Evolutionary conservation across 1,284 basidiomycete species (phyloP).

Genomic region (Moesziomyces parantarcticus): DNA sequence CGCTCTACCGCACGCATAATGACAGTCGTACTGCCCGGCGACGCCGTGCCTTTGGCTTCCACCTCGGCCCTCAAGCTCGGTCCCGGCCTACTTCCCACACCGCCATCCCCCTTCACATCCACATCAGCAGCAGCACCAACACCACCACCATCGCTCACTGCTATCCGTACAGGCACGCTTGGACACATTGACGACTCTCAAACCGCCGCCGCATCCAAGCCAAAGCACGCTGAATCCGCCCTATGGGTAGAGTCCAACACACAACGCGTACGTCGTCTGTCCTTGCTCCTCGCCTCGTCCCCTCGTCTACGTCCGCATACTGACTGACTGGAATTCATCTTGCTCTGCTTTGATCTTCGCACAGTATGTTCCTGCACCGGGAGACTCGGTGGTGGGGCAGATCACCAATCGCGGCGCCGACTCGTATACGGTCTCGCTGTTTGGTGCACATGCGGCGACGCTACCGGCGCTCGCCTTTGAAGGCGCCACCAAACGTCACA

Average conservation of each 20-base stretch:
- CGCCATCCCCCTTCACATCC: not conserved
- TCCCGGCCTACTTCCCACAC: constrained; percentile 51
- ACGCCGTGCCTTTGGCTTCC: constrained; percentile 33
- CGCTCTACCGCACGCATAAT: constrained; percentile 17
- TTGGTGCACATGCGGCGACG: constrained; percentile 51
- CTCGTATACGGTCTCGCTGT: constrained; percentile 59
- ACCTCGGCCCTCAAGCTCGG: constrained; percentile 48
- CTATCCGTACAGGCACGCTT: constrained; percentile 44
- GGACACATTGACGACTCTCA: constrained; percentile 32
- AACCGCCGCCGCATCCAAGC: not conserved
- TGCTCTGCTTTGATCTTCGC: not conserved
- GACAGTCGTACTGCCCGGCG: constrained; percentile 58
- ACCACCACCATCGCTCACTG: constrained; percentile 24
- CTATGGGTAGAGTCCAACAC: constrained; percentile 59
- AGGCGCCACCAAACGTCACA: constrained; percentile 65
- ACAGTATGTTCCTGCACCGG: constrained; percentile 55
- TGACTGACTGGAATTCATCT: not conserved
- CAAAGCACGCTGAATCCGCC: constrained; percentile 12
- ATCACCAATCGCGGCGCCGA: constrained; percentile 61
- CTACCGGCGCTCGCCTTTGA: constrained; percentile 64
- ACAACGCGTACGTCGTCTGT: constrained; percentile 13
- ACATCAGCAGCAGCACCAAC: constrained; percentile 3
- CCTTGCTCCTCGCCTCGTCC: not conserved
- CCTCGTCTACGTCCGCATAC: not conserved
- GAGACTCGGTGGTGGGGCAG: constrained; percentile 60